These are phyloP conservation scores for Fraxinus nigra DNA, from an alignment of 305 asterid species.

Conservation along the genomic window DNA sequence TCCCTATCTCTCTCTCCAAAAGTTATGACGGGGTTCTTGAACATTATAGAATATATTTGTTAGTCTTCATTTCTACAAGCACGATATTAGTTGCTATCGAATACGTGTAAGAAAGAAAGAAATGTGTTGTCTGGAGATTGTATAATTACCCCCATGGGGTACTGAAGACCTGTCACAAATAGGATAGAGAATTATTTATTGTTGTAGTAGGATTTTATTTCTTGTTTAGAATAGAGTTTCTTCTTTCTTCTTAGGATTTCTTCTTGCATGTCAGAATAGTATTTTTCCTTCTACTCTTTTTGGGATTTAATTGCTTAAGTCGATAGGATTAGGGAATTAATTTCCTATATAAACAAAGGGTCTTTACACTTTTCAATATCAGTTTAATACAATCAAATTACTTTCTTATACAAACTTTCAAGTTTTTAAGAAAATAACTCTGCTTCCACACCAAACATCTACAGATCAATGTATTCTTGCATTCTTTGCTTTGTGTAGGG, in stretches of 20 bases:
- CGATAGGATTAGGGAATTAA: not conserved
- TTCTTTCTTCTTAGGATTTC: not conserved
- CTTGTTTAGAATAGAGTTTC: not conserved
- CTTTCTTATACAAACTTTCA: not conserved
- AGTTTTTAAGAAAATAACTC: not conserved
- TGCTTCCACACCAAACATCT: not conserved
- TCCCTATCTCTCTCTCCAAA: not conserved
- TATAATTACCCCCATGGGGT: not conserved
- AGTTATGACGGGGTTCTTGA: not conserved
- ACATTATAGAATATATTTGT: not conserved
- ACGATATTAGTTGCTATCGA: not conserved
- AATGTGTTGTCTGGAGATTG: not conserved
- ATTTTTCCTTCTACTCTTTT: not conserved
- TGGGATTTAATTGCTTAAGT: not conserved
- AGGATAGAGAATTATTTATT: not conserved
- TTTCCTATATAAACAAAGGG: not conserved
- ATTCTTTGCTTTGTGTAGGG: conserved; percentile 49
- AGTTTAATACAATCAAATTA: not conserved
- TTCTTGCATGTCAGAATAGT: not conserved
- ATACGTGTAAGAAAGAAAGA: not conserved
- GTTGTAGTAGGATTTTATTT: not conserved
- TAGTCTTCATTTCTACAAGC: not conserved
- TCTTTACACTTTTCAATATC: not conserved
- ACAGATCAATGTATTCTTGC: conserved; percentile 10
- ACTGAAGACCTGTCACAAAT: not conserved